Percentiles rank a stretch among this genome's conserved stretches.
Evolutionary conservation across 208 protist genomes (phyloP).

Genomic region (Trypanosoma mega): DNA sequence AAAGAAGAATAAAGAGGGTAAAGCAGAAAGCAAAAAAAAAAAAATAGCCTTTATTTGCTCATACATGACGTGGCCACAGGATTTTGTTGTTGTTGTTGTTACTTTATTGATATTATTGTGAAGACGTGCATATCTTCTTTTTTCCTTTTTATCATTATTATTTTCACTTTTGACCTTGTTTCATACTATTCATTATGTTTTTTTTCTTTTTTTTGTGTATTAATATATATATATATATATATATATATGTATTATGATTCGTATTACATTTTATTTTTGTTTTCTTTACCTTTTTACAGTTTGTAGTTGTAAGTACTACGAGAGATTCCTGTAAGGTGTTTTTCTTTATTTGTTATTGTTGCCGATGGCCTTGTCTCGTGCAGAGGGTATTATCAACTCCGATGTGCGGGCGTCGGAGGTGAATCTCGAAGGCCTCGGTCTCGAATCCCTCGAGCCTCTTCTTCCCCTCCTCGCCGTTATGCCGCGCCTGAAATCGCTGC

Average conservation of each 20-base stretch:
- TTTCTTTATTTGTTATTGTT: conserved; percentile 23
- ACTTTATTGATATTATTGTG: too few species aligned
- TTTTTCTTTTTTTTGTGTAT: conserved; percentile 15
- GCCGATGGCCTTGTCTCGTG: conserved; percentile 4
- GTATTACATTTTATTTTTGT: background rate
- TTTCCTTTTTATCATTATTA: background rate
- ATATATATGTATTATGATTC: background rate
- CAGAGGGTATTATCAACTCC: conserved; percentile 11
- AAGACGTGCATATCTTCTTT: too few species aligned
- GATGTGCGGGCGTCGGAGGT: conserved; percentile 35
- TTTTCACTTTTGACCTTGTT: background rate
- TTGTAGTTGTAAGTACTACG: too few species aligned
- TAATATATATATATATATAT: too few species aligned
- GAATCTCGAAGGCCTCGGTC: conserved; percentile 33
- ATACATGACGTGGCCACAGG: too few species aligned
- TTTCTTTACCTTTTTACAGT: conserved; percentile 3
- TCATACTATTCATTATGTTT: background rate
- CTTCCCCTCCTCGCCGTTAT: conserved; percentile 51
- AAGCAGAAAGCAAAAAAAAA: too few species aligned
- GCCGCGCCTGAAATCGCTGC: conserved; percentile 34
- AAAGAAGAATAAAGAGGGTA: too few species aligned
- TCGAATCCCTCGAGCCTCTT: conserved; percentile 47
- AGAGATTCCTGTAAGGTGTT: conserved; percentile 6
- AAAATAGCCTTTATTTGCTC: too few species aligned
- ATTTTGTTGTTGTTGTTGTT: too few species aligned